Percentiles rank a stretch among this genome's conserved stretches.
Conservation (phyloP, 2,329 filamentous ascomycete genomes). For the Aspergillus vadensis region DNA sequence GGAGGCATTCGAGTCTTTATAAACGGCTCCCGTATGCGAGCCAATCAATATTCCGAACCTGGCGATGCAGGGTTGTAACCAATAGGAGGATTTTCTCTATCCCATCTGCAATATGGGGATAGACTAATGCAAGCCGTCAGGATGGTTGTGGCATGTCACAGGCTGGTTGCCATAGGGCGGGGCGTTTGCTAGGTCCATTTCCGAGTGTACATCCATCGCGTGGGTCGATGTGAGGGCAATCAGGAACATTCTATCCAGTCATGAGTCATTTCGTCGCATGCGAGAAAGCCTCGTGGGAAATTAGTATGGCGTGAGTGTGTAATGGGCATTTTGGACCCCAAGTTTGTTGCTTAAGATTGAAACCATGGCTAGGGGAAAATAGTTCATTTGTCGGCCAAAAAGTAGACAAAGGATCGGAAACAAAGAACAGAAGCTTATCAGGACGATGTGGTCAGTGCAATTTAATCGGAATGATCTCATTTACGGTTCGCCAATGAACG, state of each 20-base stretch:
- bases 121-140: not conserved
- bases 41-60: not conserved
- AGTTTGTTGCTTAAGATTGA: too few species aligned
- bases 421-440: not conserved
- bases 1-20: not conserved
- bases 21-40: not conserved
- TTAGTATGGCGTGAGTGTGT: too few species aligned
- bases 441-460: not conserved
- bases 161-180: not conserved
- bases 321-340: too few species aligned
- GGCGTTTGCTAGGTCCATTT: not conserved
- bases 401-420: not conserved
- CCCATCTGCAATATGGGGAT: not conserved
- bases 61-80: not conserved
- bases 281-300: too few species aligned
- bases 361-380: not conserved
- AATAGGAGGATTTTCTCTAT: not conserved
- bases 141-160: not conserved
- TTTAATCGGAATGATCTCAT: not conserved
- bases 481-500: not conserved
- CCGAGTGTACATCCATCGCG: not conserved
- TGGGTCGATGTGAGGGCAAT: not conserved
- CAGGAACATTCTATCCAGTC: not conserved
- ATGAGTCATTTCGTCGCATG: not conserved
- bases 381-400: not conserved